phyloP scores from a whole-genome alignment of 1,284 basidiomycete species.

The Peniophora sp. region DNA sequence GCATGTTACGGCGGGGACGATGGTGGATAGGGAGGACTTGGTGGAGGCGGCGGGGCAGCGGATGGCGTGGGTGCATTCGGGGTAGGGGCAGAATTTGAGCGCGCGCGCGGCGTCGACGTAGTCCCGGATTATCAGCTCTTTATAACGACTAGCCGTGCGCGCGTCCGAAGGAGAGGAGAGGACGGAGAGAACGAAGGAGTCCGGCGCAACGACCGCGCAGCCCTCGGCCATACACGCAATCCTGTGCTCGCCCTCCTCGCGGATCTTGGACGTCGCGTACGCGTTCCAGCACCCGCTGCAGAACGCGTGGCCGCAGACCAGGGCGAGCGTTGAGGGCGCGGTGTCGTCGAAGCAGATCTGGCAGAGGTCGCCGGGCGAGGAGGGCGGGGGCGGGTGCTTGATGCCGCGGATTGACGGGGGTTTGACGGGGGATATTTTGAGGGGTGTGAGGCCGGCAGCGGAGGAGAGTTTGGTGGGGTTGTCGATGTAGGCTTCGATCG shows the following conservation, averaged over 20 bases:
- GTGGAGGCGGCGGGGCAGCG: conserved; percentile 75
- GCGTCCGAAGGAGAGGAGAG: conserved; percentile 33
- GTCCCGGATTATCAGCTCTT: conserved; percentile 81
- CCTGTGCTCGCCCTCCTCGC: conserved; percentile 81
- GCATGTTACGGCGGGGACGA: conserved; percentile 89
- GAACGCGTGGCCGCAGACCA: conserved; percentile 78
- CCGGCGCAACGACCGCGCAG: conserved; percentile 73
- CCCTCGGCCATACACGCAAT: conserved; percentile 93
- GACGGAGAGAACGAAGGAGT: conserved; percentile 47
- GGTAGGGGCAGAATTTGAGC: conserved; percentile 91
- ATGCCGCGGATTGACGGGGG: too few relatives aligned
- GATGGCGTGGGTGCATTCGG: conserved; percentile 81
- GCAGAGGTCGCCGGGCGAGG: too few relatives aligned
- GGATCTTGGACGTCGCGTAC: conserved; percentile 82
- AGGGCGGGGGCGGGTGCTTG: conserved; percentile 15
- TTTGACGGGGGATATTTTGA: too few relatives aligned
- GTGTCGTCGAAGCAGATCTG: conserved; percentile 87
- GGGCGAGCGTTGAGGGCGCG: conserved; percentile 50
- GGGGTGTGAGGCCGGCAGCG: conserved; percentile 56
- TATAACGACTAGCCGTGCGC: conserved; percentile 60
- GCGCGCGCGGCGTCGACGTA: conserved; percentile 83
- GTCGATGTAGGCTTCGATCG: conserved; percentile 96
- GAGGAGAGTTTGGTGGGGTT: conserved; percentile 67
- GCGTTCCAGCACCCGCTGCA: conserved; percentile 85
- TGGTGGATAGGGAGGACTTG: conserved; percentile 64